Evolutionary conservation across 2,329 filamentous ascomycete species (phyloP).

Genomic region (Phyllosticta citrichinensis): DNA sequence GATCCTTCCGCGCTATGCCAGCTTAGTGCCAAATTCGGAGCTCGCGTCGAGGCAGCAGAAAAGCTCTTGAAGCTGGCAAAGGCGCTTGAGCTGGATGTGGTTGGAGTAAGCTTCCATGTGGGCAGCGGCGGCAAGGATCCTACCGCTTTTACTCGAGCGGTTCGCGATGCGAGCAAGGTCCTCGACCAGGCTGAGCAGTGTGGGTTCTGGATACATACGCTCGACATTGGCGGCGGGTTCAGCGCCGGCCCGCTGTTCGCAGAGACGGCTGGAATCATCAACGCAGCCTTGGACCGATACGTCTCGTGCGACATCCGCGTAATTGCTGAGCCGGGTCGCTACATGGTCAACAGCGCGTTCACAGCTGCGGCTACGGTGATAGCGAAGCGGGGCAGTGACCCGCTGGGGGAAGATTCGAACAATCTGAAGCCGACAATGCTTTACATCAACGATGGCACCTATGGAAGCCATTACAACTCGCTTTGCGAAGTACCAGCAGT

Average conservation of each 20-base stretch:
- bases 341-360: slow-evolving; percentile 81
- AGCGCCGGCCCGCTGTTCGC: slow-evolving; percentile 61
- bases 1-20: slow-evolving; percentile 84
- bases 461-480: slow-evolving; percentile 93
- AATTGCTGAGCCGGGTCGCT: slow-evolving; percentile 87
- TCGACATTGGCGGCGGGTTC: slow-evolving; percentile 88
- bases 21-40: slow-evolving; percentile 88
- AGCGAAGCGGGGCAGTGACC: slow-evolving; percentile 71
- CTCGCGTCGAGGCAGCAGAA: slow-evolving; percentile 66
- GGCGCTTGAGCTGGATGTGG: slow-evolving; percentile 69
- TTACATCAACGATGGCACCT: slow-evolving; percentile 88
- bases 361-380: slow-evolving; percentile 88
- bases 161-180: slow-evolving; percentile 69
- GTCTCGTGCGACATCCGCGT: slow-evolving; percentile 65
- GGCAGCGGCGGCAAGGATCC: slow-evolving; percentile 90
- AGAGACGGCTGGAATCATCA: slow-evolving; percentile 16
- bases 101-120: slow-evolving; percentile 90
- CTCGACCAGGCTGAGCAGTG: slow-evolving; percentile 67
- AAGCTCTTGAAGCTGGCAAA: slow-evolving; percentile 65
- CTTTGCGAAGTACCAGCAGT: slow-evolving; percentile 88
- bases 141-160: slow-evolving; percentile 70
- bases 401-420: slow-evolving; percentile 46
- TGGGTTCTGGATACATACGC: slow-evolving; percentile 66
- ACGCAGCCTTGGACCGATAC: slow-evolving; percentile 65
- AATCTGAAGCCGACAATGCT: slow-evolving; percentile 69